Conservation (phyloP, 129 eudicot genomes). For the sunflower (Helianthus annuus) region DNA sequence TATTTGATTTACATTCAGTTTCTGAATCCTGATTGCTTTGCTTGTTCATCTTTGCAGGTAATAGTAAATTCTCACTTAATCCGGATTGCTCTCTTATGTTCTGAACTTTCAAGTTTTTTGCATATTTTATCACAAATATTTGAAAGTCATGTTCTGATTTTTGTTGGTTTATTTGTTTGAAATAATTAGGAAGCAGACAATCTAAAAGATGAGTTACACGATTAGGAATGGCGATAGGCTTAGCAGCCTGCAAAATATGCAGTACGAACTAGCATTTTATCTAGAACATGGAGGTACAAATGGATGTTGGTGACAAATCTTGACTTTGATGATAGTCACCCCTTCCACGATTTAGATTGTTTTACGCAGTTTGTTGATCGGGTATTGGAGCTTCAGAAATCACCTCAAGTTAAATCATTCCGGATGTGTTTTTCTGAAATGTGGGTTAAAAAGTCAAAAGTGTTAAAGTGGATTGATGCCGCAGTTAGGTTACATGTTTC, state of each 20-base stretch:
- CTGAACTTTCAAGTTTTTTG: too few species aligned
- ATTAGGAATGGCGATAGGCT: constrained; percentile 16
- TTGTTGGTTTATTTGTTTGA: too few species aligned
- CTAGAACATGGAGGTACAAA: constrained; percentile 29
- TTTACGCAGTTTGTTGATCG: constrained; percentile 18
- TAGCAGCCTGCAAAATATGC: constrained; percentile 16
- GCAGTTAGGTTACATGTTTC: constrained; percentile 5
- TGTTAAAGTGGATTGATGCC: constrained; percentile 20
- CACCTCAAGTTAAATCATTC: constrained; percentile 5
- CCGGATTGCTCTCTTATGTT: too few species aligned
- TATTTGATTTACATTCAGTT: too few species aligned
- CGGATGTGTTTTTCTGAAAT: neutral
- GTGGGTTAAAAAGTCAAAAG: neutral
- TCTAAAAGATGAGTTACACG: constrained; percentile 1
- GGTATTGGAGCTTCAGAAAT: neutral
- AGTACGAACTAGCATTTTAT: constrained; percentile 25
- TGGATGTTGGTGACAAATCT: constrained; percentile 19
- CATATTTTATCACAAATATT: too few species aligned
- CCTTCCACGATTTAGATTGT: neutral
- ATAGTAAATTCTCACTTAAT: too few species aligned
- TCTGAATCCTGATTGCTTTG: too few species aligned
- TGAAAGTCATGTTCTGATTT: too few species aligned
- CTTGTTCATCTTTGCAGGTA: too few species aligned
- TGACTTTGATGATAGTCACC: constrained; percentile 19
- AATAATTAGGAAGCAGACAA: neutral